Conservation (phyloP, 495 filamentous ascomycete species). For the Aspergillus heteromorphus region DNA sequence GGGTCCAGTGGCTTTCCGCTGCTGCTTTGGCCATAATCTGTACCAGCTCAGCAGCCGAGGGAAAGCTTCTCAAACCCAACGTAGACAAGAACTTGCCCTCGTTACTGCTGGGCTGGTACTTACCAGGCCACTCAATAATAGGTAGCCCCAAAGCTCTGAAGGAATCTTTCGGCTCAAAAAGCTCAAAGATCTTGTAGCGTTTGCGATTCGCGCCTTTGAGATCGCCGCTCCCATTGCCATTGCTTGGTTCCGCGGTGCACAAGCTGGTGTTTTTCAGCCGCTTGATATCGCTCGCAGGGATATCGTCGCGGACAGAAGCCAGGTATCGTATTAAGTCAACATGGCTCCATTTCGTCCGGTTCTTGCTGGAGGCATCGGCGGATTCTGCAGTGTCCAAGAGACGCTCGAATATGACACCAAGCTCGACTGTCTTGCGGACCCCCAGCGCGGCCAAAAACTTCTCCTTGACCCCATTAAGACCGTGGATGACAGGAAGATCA, state of each 20-base stretch:
- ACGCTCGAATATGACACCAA: slow-evolving; percentile 87
- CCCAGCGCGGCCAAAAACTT: slow-evolving; percentile 79
- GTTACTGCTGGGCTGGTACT: slow-evolving; percentile 51
- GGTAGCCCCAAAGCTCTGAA: slow-evolving; percentile 65
- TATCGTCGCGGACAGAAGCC: slow-evolving; percentile 81
- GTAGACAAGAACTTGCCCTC: slow-evolving; percentile 68
- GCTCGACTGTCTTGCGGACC: slow-evolving; percentile 77
- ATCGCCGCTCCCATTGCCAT: neutral
- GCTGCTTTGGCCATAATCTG: slow-evolving; percentile 63
- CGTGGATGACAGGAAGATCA: slow-evolving; percentile 75
- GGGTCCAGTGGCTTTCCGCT: slow-evolving; percentile 45
- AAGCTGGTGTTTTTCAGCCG: slow-evolving; percentile 71
- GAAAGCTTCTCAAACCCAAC: slow-evolving; percentile 66
- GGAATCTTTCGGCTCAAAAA: slow-evolving; percentile 75
- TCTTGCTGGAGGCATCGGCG: slow-evolving; percentile 33
- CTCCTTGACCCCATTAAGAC: slow-evolving; percentile 76
- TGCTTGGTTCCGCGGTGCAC: slow-evolving; percentile 67
- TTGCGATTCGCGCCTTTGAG: slow-evolving; percentile 31
- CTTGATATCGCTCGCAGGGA: slow-evolving; percentile 76
- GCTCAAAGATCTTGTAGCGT: slow-evolving; percentile 73
- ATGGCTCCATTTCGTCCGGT: slow-evolving; percentile 70
- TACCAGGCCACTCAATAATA: slow-evolving; percentile 80
- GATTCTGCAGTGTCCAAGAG: slow-evolving; percentile 54
- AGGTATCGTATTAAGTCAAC: slow-evolving; percentile 93
- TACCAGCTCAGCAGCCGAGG: slow-evolving; percentile 64